Evolutionary conservation across 2,329 filamentous ascomycete genomes (phyloP), one percentile per base, ranked within the genome.

Genomic region (Monosporascus cannonballus): DNA sequence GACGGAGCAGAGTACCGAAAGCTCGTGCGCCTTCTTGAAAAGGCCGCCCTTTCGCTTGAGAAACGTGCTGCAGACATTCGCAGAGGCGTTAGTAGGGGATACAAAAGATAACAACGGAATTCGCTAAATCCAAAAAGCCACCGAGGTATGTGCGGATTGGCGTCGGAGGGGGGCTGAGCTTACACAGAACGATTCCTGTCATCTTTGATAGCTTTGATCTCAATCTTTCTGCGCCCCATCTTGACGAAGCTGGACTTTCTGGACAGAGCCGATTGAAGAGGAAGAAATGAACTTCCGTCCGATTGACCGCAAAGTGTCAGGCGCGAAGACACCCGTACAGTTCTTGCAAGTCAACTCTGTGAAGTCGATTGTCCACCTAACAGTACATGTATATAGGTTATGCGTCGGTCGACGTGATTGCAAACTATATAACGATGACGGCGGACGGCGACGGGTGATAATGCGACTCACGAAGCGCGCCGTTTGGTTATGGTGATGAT

Each of bases 151-250:
- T 42, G 39, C 6, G 20, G 42, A 46, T 27, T 14, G 36, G 44
- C 4, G 30, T 34, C 9, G 53, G 44, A 17, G 44, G 50, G 51
- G 47, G 27, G 48, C 34, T 48, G 49, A 54, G 78, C 90, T 73
- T 90, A 96, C 92, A 96, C 92, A 66, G 92, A 96, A 70, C 92
- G 90, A 70, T 96, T 96, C 67, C 92, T 85, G 74, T 96, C 92
- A 84, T 96, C 92, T 75, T 96, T 96, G 80, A 97, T 97, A 64
- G 93, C 90, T 76, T 96, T 96, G 80, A 99, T 97, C 78, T 97
- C 94, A 70, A 99, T 99, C 84, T 99, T 99, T 81, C 94, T 86
- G 73, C 94, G 87, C 72, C 94, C 94, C 94, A 99, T 99, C 51
- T 69, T 74, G 71, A 61, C 52, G 51, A 30, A 45, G 52, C 50